Conservation (phyloP, 2,329 filamentous ascomycete species). For the Talaromyces atroroseus region DNA sequence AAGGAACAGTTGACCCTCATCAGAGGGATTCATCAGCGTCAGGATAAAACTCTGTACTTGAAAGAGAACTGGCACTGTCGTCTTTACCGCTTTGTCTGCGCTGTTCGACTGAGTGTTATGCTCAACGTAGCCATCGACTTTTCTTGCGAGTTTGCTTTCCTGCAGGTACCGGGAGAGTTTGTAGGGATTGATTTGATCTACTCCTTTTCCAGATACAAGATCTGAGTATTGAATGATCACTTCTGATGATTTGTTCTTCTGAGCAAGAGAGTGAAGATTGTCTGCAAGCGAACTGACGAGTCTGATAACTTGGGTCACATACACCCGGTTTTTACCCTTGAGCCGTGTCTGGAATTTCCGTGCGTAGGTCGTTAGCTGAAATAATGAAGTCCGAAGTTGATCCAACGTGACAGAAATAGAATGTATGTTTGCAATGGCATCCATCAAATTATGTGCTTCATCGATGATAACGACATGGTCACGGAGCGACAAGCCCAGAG, state of each 20-base stretch:
- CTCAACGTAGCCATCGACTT: constrained; percentile 82
- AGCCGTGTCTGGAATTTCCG: constrained; percentile 82
- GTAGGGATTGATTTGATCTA: constrained; percentile 92
- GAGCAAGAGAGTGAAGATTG: constrained; percentile 56
- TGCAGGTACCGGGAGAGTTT: constrained; percentile 83
- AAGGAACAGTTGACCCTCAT: constrained; percentile 58
- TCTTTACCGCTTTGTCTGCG: constrained; percentile 15
- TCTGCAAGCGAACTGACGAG: constrained; percentile 71
- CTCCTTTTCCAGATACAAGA: constrained; percentile 74
- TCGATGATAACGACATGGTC: constrained; percentile 91
- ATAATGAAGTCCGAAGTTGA: constrained; percentile 67
- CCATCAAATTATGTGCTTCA: constrained; percentile 96
- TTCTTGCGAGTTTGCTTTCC: constrained; percentile 86
- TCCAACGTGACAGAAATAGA: constrained; percentile 68
- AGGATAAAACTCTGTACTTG: constrained; percentile 66
- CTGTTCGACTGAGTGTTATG: constrained; percentile 50
- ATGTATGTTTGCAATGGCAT: constrained; percentile 82
- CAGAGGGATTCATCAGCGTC: constrained; percentile 78
- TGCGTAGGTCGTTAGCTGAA: constrained; percentile 75
- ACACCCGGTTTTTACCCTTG: constrained; percentile 85
- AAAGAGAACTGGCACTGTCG: constrained; percentile 51
- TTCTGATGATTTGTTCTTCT: constrained; percentile 45
- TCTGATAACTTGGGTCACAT: constrained; percentile 80
- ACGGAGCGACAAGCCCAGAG: constrained; percentile 78
- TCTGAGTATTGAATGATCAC: constrained; percentile 65